phyloP scores from a whole-genome alignment of 2,329 filamentous ascomycete genomes.

The Exophiala lecanii-corni region DNA sequence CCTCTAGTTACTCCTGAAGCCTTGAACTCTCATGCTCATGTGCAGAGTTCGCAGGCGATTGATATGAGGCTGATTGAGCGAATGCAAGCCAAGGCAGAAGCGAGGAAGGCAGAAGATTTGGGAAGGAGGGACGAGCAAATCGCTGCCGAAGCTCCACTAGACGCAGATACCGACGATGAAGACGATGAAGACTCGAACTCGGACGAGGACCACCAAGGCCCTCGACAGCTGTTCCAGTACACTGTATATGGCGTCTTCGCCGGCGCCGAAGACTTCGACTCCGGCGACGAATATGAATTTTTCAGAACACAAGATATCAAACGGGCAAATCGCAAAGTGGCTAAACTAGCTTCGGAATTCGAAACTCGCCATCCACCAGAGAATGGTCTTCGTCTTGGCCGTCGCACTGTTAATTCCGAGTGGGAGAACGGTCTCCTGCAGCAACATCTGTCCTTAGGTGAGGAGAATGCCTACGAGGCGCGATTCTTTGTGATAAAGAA shows the following conservation, averaged over 20 bases:
- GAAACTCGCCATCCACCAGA: neutral
- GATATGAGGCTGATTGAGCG: neutral
- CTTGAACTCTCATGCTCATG: too few relatives aligned
- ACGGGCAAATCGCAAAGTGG: slow-evolving; percentile 9
- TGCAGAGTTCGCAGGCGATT: too few relatives aligned
- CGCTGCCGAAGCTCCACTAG: neutral
- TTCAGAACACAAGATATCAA: slow-evolving; percentile 9
- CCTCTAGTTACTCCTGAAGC: too few relatives aligned
- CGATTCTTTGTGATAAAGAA: slow-evolving; percentile 21
- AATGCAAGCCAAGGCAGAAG: neutral
- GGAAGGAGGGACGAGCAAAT: too few relatives aligned
- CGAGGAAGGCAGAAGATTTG: too few relatives aligned
- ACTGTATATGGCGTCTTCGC: slow-evolving; percentile 11
- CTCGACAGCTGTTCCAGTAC: slow-evolving; percentile 15
- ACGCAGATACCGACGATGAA: slow-evolving; percentile 4
- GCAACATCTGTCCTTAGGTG: slow-evolving; percentile 17
- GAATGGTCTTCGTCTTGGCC: slow-evolving; percentile 4
- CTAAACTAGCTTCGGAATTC: slow-evolving; percentile 7
- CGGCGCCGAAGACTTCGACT: slow-evolving; percentile 14
- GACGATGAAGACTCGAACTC: slow-evolving; percentile 3
- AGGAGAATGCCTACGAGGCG: slow-evolving; percentile 9
- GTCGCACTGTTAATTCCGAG: slow-evolving; percentile 3
- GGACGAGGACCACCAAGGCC: slow-evolving; percentile 6
- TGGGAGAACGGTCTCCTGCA: slow-evolving; percentile 13
- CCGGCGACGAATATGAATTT: slow-evolving; percentile 13